Percentiles rank a stretch among this genome's conserved stretches.
Evolutionary conservation across 345 rosid genomes (phyloP).

Genomic region (Laguncularia racemosa): DNA sequence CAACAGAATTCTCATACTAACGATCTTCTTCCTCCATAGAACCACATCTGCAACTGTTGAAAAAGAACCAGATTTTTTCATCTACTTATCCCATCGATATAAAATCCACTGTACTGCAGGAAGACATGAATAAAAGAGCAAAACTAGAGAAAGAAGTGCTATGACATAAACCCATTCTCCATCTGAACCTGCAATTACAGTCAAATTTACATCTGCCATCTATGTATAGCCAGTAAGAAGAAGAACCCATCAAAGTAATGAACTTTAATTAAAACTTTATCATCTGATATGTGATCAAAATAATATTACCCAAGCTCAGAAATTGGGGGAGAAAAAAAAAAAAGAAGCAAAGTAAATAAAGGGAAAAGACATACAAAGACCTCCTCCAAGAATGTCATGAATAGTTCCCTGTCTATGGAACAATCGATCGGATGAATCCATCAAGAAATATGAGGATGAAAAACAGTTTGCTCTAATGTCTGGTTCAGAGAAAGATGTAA

Average conservation of each 20-base stretch:
- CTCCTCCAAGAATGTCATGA: slow-evolving; percentile 83
- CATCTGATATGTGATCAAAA: too few relatives aligned
- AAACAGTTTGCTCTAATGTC: too few relatives aligned
- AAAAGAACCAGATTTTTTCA: not conserved
- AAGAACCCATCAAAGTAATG: too few relatives aligned
- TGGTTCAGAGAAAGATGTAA: too few relatives aligned
- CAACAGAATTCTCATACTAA: slow-evolving; percentile 53
- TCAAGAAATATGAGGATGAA: slow-evolving; percentile 20
- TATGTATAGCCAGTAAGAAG: too few relatives aligned
- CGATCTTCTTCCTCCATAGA: slow-evolving; percentile 70
- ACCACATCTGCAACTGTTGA: slow-evolving; percentile 85
- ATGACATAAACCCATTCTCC: too few relatives aligned
- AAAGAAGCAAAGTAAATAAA: not conserved
- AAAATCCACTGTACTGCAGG: not conserved
- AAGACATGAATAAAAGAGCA: too few relatives aligned
- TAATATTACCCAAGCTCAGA: not conserved
- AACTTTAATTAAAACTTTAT: too few relatives aligned
- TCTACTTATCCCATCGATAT: not conserved
- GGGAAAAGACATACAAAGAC: slow-evolving; percentile 44
- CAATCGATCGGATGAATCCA: slow-evolving; percentile 57
- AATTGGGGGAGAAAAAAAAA: not conserved
- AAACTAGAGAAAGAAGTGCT: too few relatives aligned
- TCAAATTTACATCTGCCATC: too few relatives aligned
- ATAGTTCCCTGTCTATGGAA: slow-evolving; percentile 58
- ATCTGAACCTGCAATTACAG: too few relatives aligned